Base-by-base conservation (phyloP, 2,329 filamentous ascomycete species). In the Xylariaceae sp. region DNA sequence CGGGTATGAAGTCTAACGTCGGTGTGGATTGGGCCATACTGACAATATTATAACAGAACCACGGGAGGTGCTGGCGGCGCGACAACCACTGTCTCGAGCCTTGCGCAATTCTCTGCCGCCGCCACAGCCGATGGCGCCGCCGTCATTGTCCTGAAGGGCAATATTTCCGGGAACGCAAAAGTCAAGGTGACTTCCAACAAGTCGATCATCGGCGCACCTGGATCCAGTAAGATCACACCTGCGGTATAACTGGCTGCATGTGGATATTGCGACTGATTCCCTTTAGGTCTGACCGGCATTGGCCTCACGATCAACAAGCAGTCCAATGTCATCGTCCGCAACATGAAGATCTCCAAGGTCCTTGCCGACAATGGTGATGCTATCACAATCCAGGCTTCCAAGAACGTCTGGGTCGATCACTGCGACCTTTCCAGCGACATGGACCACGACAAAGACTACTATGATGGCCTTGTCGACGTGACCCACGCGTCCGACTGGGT, bases 351-450 rank as follows among this genome's bases (percentile, higher is more conserved):
- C 50, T 61, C 69, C 44, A 73, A 76, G 53, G 74, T 79, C 21
- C 55, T 67, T 11, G 77, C 77, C 8, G 57, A 60, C 17, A 68
- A 73, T 45, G 77, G 77, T 14, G 78, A 82, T 50, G 74, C 73
- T 41, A 71, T 83, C 48, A 72, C 69, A 46, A 73, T 81, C 43
- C 71, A 81, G 58, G 57, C 55, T 9, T 69, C 71, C 34, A 73
- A 58, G 41, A 79, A 81, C 48, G 67, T 78, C 53, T 85, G 80
- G 81, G 64, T 85, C 34, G 81, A 85, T 63, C 81, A 84, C 64
- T 69, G 70, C 56, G 80, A 85, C 47, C 67, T 85, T 15, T 78
- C 72, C 4, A 77, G 74, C 16, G 72, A 83, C 61, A 55, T 57
- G 23, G 64, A 70, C 51, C 66, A 75, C 55, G 76, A 70, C 66